These are phyloP conservation scores for Colletotrichum sp. DNA, from an alignment of 2,329 filamentous ascomycete genomes.

Conservation along the genomic window DNA sequence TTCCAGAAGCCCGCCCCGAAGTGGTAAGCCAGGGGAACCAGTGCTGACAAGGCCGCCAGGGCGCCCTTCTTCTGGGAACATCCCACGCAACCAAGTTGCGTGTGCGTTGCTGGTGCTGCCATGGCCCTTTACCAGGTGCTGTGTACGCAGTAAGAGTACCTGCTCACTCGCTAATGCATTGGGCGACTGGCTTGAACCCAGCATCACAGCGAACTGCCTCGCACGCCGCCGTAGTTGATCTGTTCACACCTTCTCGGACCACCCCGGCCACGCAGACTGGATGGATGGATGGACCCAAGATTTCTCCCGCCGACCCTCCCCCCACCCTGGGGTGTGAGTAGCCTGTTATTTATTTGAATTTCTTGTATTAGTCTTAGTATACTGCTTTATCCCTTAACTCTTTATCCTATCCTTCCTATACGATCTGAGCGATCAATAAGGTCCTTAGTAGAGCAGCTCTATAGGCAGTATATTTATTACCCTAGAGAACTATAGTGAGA, in stretches of 20 bases:
- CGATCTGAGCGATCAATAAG: too few species aligned
- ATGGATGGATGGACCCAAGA: neutral
- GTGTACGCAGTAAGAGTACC: too few species aligned
- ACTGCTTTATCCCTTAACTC: too few species aligned
- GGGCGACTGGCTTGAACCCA: neutral
- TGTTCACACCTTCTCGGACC: neutral
- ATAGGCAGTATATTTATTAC: too few species aligned
- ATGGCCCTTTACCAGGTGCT: too few species aligned
- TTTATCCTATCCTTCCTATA: too few species aligned
- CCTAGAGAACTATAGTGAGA: too few species aligned
- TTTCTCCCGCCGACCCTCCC: neutral
- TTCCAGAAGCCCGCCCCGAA: conserved; percentile 8
- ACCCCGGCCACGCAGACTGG: neutral
- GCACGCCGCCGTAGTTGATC: neutral
- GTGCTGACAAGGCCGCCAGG: neutral
- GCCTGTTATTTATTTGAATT: too few species aligned
- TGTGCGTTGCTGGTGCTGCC: neutral
- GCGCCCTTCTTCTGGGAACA: neutral
- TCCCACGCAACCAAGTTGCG: neutral
- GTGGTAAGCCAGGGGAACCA: neutral
- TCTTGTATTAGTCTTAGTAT: too few species aligned
- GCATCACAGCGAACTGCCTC: neutral
- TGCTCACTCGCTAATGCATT: too few species aligned
- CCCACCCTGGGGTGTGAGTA: too few species aligned
- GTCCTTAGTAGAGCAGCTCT: too few species aligned